Percentiles rank a stretch among this genome's conserved stretches.
Conservation (phyloP, 805 yeast species). For the Pichia rugopelliculosa region DNA sequence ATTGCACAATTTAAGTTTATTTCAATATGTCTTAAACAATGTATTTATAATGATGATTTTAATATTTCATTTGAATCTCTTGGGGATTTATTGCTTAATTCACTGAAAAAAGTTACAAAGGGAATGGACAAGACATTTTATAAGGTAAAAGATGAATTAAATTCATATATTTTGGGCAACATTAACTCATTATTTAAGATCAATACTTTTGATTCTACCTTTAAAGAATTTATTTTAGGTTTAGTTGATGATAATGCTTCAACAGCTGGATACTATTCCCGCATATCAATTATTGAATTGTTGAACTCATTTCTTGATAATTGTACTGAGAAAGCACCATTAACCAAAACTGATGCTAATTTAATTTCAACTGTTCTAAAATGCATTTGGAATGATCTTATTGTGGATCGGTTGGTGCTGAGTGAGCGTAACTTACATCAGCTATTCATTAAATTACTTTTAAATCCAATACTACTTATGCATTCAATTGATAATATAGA, state of each 20-base stretch:
- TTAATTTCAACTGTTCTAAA: constrained; percentile 29
- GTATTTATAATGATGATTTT: constrained; percentile 21
- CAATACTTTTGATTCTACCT: neutral
- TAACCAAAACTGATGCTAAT: constrained; percentile 13
- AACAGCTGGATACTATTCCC: constrained; percentile 17
- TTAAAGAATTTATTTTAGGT: constrained; percentile 8
- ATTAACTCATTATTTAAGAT: constrained; percentile 13
- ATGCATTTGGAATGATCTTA: constrained; percentile 51
- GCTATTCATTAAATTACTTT: constrained; percentile 42
- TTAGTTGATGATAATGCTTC: constrained; percentile 11
- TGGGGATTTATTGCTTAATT: constrained; percentile 13
- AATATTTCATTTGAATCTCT: constrained; percentile 18
- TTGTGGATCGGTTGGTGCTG: constrained; percentile 52
- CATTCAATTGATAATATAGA: constrained; percentile 28
- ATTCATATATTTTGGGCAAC: constrained; percentile 24
- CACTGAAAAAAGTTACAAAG: constrained; percentile 17
- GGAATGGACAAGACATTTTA: constrained; percentile 31
- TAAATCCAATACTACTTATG: constrained; percentile 35
- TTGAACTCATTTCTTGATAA: constrained; percentile 8
- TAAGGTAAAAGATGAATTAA: constrained; percentile 35
- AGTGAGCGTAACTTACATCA: constrained; percentile 61
- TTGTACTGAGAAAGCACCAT: constrained; percentile 5
- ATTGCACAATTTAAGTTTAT: constrained; percentile 21
- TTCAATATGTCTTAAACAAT: constrained; percentile 17
- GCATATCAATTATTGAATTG: constrained; percentile 14